Conservation (phyloP, 2,329 filamentous ascomycete genomes). For the Albophoma yamanashiensis region DNA sequence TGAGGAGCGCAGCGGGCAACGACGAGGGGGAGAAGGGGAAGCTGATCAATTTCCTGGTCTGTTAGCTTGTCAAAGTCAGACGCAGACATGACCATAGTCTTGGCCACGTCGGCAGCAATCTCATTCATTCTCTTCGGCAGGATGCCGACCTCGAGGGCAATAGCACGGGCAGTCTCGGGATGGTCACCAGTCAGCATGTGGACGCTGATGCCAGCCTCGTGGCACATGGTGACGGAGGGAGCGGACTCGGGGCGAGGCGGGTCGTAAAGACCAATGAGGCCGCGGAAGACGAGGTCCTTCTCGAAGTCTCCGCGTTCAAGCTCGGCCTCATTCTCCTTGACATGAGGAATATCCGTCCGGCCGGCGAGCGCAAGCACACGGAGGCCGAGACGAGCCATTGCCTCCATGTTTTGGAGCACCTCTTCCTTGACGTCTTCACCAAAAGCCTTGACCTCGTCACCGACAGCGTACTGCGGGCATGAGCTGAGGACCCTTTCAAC, state of each 20-base stretch:
- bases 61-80: conserved; percentile 56
- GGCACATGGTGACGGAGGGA: conserved; percentile 44
- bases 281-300: conserved; percentile 51
- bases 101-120: conserved; percentile 41
- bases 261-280: conserved; percentile 63
- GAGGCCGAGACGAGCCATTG: conserved; percentile 53
- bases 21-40: conserved; percentile 55
- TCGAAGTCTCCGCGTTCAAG: conserved; percentile 47
- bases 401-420: conserved; percentile 58
- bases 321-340: conserved; percentile 25
- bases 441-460: conserved; percentile 32
- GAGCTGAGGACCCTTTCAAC: conserved; percentile 58
- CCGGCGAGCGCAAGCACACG: conserved; percentile 58
- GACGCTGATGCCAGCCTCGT: conserved; percentile 51
- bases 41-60: conserved; percentile 51
- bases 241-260: conserved; percentile 59
- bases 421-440: conserved; percentile 41
- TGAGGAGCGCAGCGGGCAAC: conserved; percentile 60
- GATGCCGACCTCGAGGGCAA: conserved; percentile 54
- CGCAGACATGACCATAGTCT: conserved; percentile 55
- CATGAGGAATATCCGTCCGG: conserved; percentile 27
- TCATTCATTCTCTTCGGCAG: conserved; percentile 39
- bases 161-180: conserved; percentile 52
- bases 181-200: conserved; percentile 66
- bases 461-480: conserved; percentile 42